Evolutionary conservation across 192 early-diverging fungal species (phyloP).

Genomic region (Paraglomus brasilianum): DNA sequence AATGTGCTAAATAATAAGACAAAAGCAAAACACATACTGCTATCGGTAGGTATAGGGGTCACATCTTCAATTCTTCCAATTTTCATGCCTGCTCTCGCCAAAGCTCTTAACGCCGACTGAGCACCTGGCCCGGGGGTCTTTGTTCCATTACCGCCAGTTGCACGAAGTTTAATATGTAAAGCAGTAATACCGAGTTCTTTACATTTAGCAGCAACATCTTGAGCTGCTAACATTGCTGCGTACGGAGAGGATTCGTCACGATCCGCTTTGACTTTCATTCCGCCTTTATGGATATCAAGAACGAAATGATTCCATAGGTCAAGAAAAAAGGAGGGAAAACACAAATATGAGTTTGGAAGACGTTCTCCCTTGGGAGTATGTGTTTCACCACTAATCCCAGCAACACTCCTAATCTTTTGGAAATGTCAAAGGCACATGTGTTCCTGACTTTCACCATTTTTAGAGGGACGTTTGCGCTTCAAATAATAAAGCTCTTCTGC

Average conservation of each 20-base stretch:
- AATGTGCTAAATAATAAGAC: not conserved
- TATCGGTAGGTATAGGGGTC: conserved; percentile 98
- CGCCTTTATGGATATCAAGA: conserved; percentile 60
- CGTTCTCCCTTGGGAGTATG: conserved; percentile 49
- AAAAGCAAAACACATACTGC: conserved; percentile 45
- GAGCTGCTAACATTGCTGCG: conserved; percentile 99
- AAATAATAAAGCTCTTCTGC: no score
- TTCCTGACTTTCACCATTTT: no score
- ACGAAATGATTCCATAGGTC: conserved; percentile 25
- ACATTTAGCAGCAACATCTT: conserved; percentile 98
- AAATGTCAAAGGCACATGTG: no score
- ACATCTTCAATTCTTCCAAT: conserved; percentile 99
- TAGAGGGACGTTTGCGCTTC: no score
- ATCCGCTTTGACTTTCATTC: conserved; percentile 99
- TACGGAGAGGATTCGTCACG: conserved; percentile 99
- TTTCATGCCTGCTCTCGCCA: conserved; percentile 98
- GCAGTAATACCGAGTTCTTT: conserved; percentile 99
- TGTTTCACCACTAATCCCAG: conserved; percentile 67
- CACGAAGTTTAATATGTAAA: conserved; percentile 99
- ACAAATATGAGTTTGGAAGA: conserved; percentile 18
- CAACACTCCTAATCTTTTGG: no score
- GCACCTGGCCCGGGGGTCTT: conserved; percentile 99
- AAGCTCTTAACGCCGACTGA: conserved; percentile 96
- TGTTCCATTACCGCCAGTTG: conserved; percentile 97
- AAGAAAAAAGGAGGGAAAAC: not conserved